Conservation (phyloP, 2,329 filamentous ascomycete species). For the Gaeumannomyces sp. region DNA sequence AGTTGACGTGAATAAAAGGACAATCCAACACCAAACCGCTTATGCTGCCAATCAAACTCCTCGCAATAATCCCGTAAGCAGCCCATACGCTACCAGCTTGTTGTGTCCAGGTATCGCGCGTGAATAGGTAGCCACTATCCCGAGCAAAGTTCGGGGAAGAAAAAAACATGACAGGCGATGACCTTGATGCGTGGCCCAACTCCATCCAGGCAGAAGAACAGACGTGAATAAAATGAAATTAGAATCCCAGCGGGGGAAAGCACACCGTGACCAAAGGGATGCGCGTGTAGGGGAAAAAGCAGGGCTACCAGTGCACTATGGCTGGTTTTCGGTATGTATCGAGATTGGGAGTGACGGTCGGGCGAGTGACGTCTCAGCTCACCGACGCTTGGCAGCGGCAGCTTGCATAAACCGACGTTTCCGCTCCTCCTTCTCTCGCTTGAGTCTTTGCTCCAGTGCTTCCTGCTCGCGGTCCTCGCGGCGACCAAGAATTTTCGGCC, state of each 20-base stretch:
- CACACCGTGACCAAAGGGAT: neutral
- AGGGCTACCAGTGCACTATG: neutral
- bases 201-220: neutral
- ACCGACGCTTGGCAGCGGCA: slow-evolving; percentile 3
- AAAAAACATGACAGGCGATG: neutral
- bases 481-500: slow-evolving; percentile 55
- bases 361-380: neutral
- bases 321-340: neutral
- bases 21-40: slow-evolving; percentile 3
- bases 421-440: slow-evolving; percentile 55
- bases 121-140: neutral
- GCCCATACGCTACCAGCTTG: neutral
- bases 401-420: slow-evolving; percentile 26
- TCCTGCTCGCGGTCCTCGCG: slow-evolving; percentile 63
- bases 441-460: slow-evolving; percentile 54
- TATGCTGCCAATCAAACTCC: slow-evolving; percentile 8
- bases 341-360: neutral
- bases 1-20: neutral
- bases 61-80: neutral
- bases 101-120: neutral
- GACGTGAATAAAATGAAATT: neutral
- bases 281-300: neutral
- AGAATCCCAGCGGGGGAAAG: neutral
- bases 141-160: neutral
- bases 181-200: neutral